A percentile compares a stretch with the other conserved stretches of the same genome.
Evolutionary conservation across 2,329 filamentous ascomycete species (phyloP).

Genomic region (Colletotrichum ledebouriae): DNA sequence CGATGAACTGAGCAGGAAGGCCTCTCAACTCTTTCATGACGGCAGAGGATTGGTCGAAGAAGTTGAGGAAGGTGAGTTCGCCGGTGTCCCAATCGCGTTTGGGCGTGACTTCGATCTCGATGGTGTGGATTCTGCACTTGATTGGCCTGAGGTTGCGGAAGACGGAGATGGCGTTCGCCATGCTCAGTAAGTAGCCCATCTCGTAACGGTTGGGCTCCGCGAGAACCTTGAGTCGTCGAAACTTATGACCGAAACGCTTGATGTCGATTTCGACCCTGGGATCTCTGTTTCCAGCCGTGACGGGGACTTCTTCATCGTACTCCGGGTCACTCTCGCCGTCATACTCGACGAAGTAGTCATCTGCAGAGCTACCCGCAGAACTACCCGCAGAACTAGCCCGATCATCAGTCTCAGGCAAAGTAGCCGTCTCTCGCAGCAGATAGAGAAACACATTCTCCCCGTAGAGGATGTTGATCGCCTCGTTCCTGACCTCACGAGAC

Average conservation of each 20-base stretch:
- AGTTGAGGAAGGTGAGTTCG: slow-evolving; percentile 53
- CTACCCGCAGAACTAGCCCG: not conserved
- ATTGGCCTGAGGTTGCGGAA: slow-evolving; percentile 48
- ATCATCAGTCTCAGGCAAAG: slow-evolving; percentile 15
- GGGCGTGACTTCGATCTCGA: slow-evolving; percentile 59
- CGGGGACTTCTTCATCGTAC: slow-evolving; percentile 16
- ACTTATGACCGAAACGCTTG: slow-evolving; percentile 53
- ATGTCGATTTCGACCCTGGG: slow-evolving; percentile 50
- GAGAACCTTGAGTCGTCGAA: slow-evolving; percentile 58
- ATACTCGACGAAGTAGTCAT: slow-evolving; percentile 24
- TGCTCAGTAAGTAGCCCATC: slow-evolving; percentile 44
- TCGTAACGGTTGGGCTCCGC: slow-evolving; percentile 58
- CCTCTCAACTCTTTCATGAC: slow-evolving; percentile 50
- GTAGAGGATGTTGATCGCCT: slow-evolving; percentile 60
- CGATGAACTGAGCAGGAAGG: slow-evolving; percentile 54
- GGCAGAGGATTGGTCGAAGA: slow-evolving; percentile 49
- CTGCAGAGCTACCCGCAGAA: not conserved
- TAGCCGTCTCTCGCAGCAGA: slow-evolving; percentile 55
- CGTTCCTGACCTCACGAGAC: slow-evolving; percentile 51
- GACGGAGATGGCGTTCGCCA: slow-evolving; percentile 54
- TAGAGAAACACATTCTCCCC: slow-evolving; percentile 64
- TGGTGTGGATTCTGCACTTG: slow-evolving; percentile 52
- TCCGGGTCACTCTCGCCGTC: slow-evolving; percentile 23
- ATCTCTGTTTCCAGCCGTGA: slow-evolving; percentile 42
- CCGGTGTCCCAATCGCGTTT: slow-evolving; percentile 27